Evolutionary conservation across 2,329 filamentous ascomycete species (phyloP).

Genomic region (Colletotrichum musae): DNA sequence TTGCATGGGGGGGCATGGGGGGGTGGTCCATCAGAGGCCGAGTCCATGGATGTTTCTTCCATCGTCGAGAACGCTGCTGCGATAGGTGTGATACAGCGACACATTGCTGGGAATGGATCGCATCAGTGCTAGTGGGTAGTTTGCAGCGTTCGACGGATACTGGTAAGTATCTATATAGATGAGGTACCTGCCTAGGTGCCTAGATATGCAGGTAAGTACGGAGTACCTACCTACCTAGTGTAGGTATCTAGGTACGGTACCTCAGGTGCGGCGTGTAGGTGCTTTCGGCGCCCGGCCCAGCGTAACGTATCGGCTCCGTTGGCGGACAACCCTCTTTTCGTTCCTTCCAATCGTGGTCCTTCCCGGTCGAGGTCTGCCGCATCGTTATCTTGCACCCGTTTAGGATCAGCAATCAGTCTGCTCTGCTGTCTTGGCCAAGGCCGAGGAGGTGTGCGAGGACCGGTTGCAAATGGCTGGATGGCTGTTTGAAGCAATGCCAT

Average conservation of each 20-base stretch:
- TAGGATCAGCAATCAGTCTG: neutral
- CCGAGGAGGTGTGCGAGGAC: neutral
- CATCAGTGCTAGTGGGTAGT: slow-evolving; percentile 6
- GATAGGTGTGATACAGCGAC: slow-evolving; percentile 21
- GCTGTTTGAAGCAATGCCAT: neutral
- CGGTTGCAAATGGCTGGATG: neutral
- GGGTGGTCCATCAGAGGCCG: slow-evolving; percentile 12
- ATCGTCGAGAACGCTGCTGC: slow-evolving; percentile 2
- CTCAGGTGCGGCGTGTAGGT: neutral
- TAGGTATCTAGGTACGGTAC: too few relatives aligned
- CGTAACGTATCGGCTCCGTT: slow-evolving; percentile 9
- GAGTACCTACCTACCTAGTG: neutral
- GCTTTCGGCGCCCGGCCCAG: neutral
- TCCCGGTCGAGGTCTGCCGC: neutral
- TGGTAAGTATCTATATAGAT: neutral
- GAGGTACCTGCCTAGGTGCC: too few relatives aligned
- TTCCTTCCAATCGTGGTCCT: neutral
- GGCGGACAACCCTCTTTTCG: slow-evolving; percentile 7
- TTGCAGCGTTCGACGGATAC: neutral
- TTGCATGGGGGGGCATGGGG: slow-evolving; percentile 12
- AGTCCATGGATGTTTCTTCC: slow-evolving; percentile 19
- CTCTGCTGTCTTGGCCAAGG: neutral
- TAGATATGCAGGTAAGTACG: neutral
- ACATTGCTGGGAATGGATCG: neutral
- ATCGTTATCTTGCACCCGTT: neutral